These are phyloP conservation scores for Chaetoscypha palmicola DNA, from an alignment of 2,329 filamentous ascomycete species.

Conservation along the genomic window DNA sequence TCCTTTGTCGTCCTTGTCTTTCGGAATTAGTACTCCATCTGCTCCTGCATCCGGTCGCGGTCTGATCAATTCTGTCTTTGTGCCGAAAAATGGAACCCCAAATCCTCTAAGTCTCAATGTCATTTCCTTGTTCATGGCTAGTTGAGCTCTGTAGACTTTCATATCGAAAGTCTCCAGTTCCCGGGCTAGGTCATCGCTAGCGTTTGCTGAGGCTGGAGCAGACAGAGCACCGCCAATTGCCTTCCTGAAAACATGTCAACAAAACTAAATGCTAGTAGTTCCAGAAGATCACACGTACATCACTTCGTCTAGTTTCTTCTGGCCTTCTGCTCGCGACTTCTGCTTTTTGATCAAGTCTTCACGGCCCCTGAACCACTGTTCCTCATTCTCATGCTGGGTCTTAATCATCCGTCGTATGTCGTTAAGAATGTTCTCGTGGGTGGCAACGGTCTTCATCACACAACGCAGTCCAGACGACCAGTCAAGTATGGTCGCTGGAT, in stretches of 20 bases:
- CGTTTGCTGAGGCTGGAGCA: constrained; percentile 23
- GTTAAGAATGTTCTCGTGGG: constrained; percentile 37
- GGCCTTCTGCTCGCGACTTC: constrained; percentile 42
- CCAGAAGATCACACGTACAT: constrained; percentile 35
- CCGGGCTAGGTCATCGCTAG: constrained; percentile 38
- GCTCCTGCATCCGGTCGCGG: constrained; percentile 27
- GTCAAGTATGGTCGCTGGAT: constrained; percentile 42
- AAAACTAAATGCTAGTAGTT: neutral
- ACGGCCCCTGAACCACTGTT: constrained; percentile 51
- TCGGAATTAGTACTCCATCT: constrained; percentile 11
- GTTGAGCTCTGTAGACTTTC: constrained; percentile 55
- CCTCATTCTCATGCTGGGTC: constrained; percentile 55
- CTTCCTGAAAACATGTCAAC: constrained; percentile 30
- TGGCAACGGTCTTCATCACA: constrained; percentile 42
- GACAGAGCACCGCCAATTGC: constrained; percentile 38
- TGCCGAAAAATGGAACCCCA: constrained; percentile 55
- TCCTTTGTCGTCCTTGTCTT: constrained; percentile 17
- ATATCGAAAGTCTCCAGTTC: constrained; percentile 53
- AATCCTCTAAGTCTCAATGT: constrained; percentile 46
- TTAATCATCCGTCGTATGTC: constrained; percentile 49
- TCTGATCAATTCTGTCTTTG: constrained; percentile 37
- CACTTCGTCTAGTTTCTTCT: constrained; percentile 46
- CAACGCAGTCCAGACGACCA: constrained; percentile 45
- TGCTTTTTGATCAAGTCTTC: constrained; percentile 46
- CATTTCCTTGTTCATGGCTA: constrained; percentile 53